Evolutionary conservation across 148 eudicot genomes (phyloP).

Genomic region (Silene latifolia): DNA sequence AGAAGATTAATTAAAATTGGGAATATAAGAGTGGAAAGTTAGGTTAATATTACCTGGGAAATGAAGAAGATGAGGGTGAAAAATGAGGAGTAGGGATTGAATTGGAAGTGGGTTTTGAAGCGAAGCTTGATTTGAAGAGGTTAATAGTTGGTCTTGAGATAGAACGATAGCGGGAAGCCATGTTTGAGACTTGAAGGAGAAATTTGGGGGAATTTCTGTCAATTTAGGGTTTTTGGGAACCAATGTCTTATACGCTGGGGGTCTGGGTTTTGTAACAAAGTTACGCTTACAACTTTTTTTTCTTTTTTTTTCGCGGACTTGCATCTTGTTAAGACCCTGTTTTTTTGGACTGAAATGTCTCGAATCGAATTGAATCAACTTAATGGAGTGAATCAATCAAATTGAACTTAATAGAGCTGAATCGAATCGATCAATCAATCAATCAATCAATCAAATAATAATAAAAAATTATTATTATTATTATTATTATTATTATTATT

Average conservation of each 20-base stretch:
- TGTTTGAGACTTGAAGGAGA: constrained; percentile 8
- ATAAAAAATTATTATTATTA: too few relatives aligned
- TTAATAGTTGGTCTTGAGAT: constrained; percentile 52
- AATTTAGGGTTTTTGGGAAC: constrained; percentile 20
- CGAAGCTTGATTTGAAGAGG: constrained; percentile 47
- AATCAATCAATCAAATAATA: too few relatives aligned
- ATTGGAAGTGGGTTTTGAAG: constrained; percentile 38
- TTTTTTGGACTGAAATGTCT: too few relatives aligned
- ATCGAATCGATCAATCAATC: too few relatives aligned
- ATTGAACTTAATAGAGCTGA: too few relatives aligned
- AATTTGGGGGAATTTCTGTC: neutral
- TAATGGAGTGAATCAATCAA: too few relatives aligned
- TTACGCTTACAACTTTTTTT: too few relatives aligned
- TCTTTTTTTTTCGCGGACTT: too few relatives aligned
- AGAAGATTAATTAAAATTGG: neutral
- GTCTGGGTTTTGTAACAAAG: neutral
- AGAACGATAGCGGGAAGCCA: constrained; percentile 65
- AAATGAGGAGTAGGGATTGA: constrained; percentile 31
- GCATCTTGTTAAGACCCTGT: too few relatives aligned
- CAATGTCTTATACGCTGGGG: too few relatives aligned
- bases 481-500: too few relatives aligned
- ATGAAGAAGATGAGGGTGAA: constrained; percentile 40
- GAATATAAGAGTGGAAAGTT: neutral
- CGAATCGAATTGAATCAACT: too few relatives aligned
- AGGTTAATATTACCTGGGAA: constrained; percentile 30